Percentiles rank a stretch among this genome's conserved stretches.
Evolutionary conservation across 2,329 filamentous ascomycete species (phyloP).

Genomic region (Epichloe scottii): DNA sequence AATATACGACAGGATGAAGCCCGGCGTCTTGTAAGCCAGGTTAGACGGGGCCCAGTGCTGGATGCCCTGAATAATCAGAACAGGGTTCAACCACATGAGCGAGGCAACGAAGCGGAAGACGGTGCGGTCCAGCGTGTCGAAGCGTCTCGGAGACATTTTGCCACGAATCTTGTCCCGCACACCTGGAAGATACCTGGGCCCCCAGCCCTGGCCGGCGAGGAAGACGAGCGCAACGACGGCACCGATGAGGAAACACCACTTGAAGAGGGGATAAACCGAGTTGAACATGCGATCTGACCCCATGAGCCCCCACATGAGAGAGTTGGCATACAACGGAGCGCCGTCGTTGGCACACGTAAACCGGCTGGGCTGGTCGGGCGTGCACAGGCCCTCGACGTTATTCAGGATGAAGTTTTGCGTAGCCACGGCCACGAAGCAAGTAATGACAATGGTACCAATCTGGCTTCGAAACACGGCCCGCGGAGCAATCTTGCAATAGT

Average conservation of each 20-base stretch:
- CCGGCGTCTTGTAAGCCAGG: conserved; percentile 29
- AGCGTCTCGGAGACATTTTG: conserved; percentile 18
- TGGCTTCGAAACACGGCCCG: conserved; percentile 35
- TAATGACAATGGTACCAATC: conserved; percentile 30
- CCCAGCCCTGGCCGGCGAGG: conserved; percentile 8
- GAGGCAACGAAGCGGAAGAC: conserved; percentile 25
- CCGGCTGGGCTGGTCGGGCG: conserved; percentile 21
- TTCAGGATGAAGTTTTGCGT: conserved; percentile 30
- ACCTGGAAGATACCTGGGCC: conserved; percentile 14
- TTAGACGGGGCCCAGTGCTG: conserved; percentile 32
- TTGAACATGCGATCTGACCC: conserved; percentile 35
- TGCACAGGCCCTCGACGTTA: conserved; percentile 20
- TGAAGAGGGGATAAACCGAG: conserved; percentile 27
- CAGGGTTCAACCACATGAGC: conserved; percentile 28
- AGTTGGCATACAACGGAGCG: conserved; percentile 28
- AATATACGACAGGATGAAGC: conserved; percentile 26
- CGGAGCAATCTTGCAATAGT: conserved; percentile 38
- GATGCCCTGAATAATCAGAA: conserved; percentile 28
- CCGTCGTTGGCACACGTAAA: conserved; percentile 36
- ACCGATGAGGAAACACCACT: conserved; percentile 30
- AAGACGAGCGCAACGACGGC: conserved; percentile 23
- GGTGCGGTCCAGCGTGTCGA: conserved; percentile 22
- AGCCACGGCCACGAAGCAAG: conserved; percentile 33
- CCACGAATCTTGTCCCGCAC: conserved; percentile 18
- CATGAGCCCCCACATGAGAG: conserved; percentile 34